Percentiles rank a stretch among this genome's conserved stretches.
Evolutionary conservation across 768 basidiomycete genomes (phyloP).

Genomic region (Pulveroboletus ravenelii): DNA sequence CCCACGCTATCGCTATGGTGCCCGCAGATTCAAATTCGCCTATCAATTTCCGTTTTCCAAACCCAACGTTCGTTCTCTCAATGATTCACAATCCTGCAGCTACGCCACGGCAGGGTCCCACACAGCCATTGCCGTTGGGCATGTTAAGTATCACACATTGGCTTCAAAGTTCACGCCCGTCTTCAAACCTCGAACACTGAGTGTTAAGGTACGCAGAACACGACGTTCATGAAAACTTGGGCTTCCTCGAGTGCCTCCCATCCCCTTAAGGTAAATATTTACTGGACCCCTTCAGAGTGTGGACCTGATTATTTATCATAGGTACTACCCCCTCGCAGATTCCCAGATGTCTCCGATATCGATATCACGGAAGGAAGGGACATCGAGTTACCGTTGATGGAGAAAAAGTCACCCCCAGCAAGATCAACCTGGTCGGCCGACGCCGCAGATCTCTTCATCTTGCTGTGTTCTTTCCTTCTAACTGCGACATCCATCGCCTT

Average conservation of each 20-base stretch:
- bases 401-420: background rate
- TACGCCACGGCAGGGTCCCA: no score
- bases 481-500: constrained; percentile 1
- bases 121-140: background rate
- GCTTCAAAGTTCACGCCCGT: no score
- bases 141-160: background rate
- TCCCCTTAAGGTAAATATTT: background rate
- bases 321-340: background rate
- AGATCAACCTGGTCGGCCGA: constrained; percentile 2
- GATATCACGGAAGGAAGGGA: background rate
- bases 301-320: background rate
- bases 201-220: no score
- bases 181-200: background rate
- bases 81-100: no score
- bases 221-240: background rate
- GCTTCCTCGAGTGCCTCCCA: background rate
- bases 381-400: background rate
- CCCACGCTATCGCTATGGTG: no score
- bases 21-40: no score
- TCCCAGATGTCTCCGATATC: background rate
- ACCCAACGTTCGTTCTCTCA: no score
- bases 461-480: constrained; percentile 5
- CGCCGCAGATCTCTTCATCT: constrained; percentile 1
- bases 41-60: no score
- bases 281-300: background rate